Evolutionary conservation across 805 yeast genomes (phyloP), one percentile per base, ranked within the genome.

Genomic region (Cyberlindnera veronae): DNA sequence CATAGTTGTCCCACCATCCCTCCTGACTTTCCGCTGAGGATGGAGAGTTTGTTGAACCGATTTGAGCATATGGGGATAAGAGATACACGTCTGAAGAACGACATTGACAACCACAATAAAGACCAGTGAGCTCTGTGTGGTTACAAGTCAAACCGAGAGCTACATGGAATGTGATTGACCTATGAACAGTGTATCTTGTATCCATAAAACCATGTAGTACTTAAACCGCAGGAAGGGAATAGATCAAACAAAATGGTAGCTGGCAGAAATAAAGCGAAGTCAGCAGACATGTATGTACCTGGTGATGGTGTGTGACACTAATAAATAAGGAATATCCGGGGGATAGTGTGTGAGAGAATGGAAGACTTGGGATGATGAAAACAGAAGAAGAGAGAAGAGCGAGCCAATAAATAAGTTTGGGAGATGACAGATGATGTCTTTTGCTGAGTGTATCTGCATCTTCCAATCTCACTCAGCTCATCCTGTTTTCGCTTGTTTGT

Each of bases 181-280:
- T 32, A 32, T 32, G 34, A 32, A 32, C 34, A 32, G 21, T 32
- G 24, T 32, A 21, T 21, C 22, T 32, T 32, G 26, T 30, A 20
- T 17, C 34, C 14, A 32, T 32, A 6, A 15, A 21, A 10, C 27
- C 24, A n/a, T 13, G 34, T 20, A 21, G n/a, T n/a, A n/a, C n/a
- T n/a, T 17, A 21, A n/a, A 20, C 34, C 26, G 11, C n/a, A n/a
- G n/a, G n/a, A n/a, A n/a, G 34, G 15, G 17, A 20, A 20, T 14
- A 20, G 6, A 18, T 20, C 17, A 31, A 12, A 19, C 13, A 9
- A 29, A 29, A 7, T 11, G 14, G 6, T 11, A 13, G 7, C 11
- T 15, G 6, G 6, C 10, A 10, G 9, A 14, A 28, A 7, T 6
- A 7, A 29, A n/a, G 10, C 7, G 31, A 8, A 14, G 19, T 13